Percentiles rank a stretch among this genome's conserved stretches.
Conservation (phyloP, 176 grass and related monocot species). For the Musa itinerans region DNA sequence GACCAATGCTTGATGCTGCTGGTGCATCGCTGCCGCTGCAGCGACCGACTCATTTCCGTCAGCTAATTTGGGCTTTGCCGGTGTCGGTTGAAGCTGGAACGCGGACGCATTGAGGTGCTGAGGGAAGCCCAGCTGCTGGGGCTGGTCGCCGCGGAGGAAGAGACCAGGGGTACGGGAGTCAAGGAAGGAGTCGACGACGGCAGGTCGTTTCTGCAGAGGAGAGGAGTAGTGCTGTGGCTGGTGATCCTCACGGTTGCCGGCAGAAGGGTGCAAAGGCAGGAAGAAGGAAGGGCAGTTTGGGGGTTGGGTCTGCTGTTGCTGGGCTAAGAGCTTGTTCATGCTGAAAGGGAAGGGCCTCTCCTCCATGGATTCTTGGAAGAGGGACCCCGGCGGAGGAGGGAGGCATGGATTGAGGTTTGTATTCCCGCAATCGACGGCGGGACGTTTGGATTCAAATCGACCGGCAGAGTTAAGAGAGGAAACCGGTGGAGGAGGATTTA, state of each 20-base stretch:
- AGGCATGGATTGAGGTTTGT: neutral
- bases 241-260: neutral
- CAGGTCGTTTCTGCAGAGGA: neutral
- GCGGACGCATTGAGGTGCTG: neutral
- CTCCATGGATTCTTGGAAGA: neutral
- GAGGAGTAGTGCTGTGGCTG: neutral
- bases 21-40: neutral
- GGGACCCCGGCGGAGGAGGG: neutral
- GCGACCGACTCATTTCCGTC: neutral
- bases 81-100: neutral
- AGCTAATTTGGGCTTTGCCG: neutral
- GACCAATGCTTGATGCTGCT: constrained; percentile 14
- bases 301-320: neutral
- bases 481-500: neutral
- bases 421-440: neutral
- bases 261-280: neutral
- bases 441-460: neutral
- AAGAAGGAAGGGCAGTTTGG: neutral
- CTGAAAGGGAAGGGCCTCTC: neutral
- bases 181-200: neutral
- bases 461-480: neutral
- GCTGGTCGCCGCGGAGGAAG: neutral
- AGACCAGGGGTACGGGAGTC: neutral
- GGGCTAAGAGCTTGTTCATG: neutral
- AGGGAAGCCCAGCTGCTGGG: neutral